Evolutionary conservation across 169 alveolate species (phyloP).

Genomic region (Theileria sp.): DNA sequence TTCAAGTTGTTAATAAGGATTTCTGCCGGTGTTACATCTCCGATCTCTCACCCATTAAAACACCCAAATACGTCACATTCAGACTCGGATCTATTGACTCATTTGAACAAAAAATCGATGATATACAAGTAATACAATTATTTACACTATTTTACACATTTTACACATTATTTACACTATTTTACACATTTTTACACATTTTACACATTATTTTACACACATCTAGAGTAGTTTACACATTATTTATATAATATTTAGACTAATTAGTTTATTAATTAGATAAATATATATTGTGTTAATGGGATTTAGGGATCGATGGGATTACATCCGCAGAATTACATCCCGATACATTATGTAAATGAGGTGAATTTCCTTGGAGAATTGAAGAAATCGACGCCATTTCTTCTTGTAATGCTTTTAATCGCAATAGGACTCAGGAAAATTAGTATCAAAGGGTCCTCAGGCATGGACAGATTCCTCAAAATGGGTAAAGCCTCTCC

Average conservation of each 20-base stretch:
- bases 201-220: too few relatives aligned
- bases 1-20: conserved; percentile 77
- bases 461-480: conserved; percentile 72
- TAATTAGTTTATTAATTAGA: not conserved
- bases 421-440: conserved; percentile 66
- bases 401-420: conserved; percentile 54
- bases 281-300: not conserved
- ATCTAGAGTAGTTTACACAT: too few relatives aligned
- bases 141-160: too few relatives aligned
- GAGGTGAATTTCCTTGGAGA: conserved; percentile 70
- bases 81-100: conserved; percentile 74
- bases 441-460: conserved; percentile 59
- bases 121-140: conserved; percentile 65
- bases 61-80: conserved; percentile 64
- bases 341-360: conserved; percentile 79
- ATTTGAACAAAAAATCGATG: conserved; percentile 77
- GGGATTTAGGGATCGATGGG: conserved; percentile 71
- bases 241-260: too few relatives aligned
- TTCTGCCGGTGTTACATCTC: conserved; percentile 67
- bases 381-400: conserved; percentile 66
- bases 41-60: conserved; percentile 46
- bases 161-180: too few relatives aligned
- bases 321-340: conserved; percentile 70
- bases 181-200: too few relatives aligned
- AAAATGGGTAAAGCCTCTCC: conserved; percentile 72